Percentiles rank a stretch among this genome's conserved stretches.
Conservation (phyloP, 192 early-diverging fungal species). For the Coemansia erecta region DNA sequence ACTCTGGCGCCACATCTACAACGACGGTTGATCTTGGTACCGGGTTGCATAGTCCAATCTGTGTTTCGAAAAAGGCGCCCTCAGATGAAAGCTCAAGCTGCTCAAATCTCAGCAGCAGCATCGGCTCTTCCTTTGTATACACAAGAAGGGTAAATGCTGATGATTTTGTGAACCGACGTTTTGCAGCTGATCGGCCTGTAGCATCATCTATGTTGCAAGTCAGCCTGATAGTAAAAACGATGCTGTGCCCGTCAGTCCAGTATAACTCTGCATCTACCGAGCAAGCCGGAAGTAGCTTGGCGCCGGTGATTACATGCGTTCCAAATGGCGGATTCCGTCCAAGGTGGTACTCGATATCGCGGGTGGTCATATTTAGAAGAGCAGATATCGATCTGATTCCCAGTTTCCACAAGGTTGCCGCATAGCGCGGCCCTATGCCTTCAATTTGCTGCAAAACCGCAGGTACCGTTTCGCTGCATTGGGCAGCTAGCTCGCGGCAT, state of each 20-base stretch:
- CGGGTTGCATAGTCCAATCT: constrained; percentile 37
- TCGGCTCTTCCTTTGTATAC: constrained; percentile 19
- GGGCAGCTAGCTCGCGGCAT: constrained; percentile 42
- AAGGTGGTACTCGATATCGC: constrained; percentile 56
- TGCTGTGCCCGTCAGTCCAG: constrained; percentile 26
- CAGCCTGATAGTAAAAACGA: constrained; percentile 29
- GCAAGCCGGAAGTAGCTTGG: constrained; percentile 7
- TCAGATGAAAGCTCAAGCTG: constrained; percentile 6
- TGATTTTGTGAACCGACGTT: neutral
- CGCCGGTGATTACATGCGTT: constrained; percentile 47
- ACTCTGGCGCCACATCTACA: constrained; percentile 32
- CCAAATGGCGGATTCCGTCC: constrained; percentile 62
- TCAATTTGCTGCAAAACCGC: constrained; percentile 59
- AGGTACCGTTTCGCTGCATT: constrained; percentile 50
- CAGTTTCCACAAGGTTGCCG: constrained; percentile 47
- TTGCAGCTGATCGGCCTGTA: neutral
- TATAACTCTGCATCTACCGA: constrained; percentile 5
- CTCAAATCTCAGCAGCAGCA: constrained; percentile 34
- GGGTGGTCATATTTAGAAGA: constrained; percentile 31
- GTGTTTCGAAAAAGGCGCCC: constrained; percentile 19
- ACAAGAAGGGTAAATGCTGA: constrained; percentile 16
- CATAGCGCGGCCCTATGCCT: constrained; percentile 55
- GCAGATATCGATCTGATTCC: constrained; percentile 50
- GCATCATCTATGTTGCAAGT: neutral
- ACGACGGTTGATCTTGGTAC: constrained; percentile 11